Evolutionary conservation across 768 basidiomycete species (phyloP), one percentile per base, ranked within the genome.

Genomic region (Tylopilus rubrobrunneus): DNA sequence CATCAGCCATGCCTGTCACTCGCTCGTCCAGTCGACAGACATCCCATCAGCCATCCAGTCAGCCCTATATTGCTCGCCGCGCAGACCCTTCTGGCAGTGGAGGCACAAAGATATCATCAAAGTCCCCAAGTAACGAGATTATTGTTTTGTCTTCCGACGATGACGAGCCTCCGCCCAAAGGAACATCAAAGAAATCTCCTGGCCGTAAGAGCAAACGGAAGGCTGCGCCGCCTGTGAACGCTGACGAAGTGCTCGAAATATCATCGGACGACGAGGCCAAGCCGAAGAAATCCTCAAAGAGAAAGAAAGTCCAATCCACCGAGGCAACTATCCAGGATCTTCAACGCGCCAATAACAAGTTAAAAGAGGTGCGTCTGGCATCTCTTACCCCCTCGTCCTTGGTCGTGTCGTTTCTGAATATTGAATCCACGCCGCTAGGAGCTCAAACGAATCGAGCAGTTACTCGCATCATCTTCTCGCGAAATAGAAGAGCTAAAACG

Each of bases 191-290:
- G 45, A 62, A 49, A 33, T 37, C 57, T 1, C n/a, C 55, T 23
- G 31, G 1, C 1, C 59, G 58, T 17, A 11, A 36, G 1, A 14
- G 21, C 8, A 71, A 29, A 37, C 66, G 51, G 41, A 68, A 64
- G 57, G 64, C 60, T 29, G 60, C 40, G 27, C 52, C 45, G 15
- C 49, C 43, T 19, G 52, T 41, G 56, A 59, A 48, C 53, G 54
- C 55, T 33, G 59, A 56, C 5, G 80, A 82, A 19, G 67, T 82
- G 19, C 77, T 83, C 47, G 82, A 84, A 62, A 78, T 84, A 51
- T 80, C 78, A 1, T 81, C 80, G n/a, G 80, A 79, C 27, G 82
- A 84, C 15, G 82, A 81, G 5, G 44, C 15, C 12, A 45, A 41
- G 25, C 23, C 56, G n/a, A 54, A 50, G 45, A 55, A 57, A 41